Percentiles rank a stretch among this genome's conserved stretches.
Conservation (phyloP, 208 protist species). For the Leishmania tropica region DNA sequence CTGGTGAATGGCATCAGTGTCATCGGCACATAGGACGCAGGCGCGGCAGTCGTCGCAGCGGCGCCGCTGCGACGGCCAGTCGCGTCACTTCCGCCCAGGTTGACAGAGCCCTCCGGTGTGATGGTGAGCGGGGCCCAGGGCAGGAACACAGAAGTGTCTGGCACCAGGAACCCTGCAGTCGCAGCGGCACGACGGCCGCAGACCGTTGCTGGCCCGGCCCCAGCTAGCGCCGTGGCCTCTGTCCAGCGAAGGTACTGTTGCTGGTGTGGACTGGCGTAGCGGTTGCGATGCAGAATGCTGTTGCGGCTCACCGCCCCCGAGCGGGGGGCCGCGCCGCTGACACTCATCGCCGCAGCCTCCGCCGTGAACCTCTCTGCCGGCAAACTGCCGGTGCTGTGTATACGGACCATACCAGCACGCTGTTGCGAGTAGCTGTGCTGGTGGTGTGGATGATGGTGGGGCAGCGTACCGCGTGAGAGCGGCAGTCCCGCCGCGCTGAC, state of each 20-base stretch:
- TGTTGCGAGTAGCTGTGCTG: constrained; percentile 20
- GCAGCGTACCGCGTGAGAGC: constrained; percentile 43
- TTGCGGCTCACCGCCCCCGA: constrained; percentile 9
- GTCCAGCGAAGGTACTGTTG: constrained; percentile 5
- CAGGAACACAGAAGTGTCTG: constrained; percentile 67
- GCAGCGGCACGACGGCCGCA: not conserved
- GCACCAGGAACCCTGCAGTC: constrained; percentile 8
- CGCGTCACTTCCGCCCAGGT: constrained; percentile 17
- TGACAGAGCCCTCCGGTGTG: constrained; percentile 53
- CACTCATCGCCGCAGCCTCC: not conserved
- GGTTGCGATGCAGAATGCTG: constrained; percentile 13
- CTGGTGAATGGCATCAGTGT: constrained; percentile 30
- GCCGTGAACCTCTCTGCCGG: not conserved
- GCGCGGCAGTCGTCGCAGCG: not conserved
- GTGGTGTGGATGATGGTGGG: constrained; percentile 1
- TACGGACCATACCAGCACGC: not conserved
- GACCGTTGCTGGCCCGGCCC: not conserved
- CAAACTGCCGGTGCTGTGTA: constrained; percentile 1
- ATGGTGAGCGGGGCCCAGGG: constrained; percentile 69
- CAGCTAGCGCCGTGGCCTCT: not conserved
- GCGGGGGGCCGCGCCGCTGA: constrained; percentile 7
- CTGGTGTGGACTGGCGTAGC: constrained; percentile 16
- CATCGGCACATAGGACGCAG: constrained; percentile 3
- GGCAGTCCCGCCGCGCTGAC: constrained; percentile 35
- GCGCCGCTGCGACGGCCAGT: not conserved